These are phyloP conservation scores for Nelumbo lutea DNA, from an alignment of 164 flowering plant genomes.

Conservation along the genomic window DNA sequence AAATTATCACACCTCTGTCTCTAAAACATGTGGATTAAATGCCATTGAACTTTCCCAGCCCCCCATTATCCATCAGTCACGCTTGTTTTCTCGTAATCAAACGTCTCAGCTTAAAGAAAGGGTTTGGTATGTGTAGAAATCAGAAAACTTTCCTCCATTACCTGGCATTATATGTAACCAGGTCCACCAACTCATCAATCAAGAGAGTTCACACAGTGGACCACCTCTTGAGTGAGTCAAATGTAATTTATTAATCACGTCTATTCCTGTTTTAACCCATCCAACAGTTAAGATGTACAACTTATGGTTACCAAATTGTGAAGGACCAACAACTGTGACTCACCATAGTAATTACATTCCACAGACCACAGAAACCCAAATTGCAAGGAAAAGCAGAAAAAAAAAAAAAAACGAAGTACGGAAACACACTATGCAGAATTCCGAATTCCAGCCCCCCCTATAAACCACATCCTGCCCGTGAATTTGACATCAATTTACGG, in stretches of 20 bases:
- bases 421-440: too few species aligned
- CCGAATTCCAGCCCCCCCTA: too few species aligned
- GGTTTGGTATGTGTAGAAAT: background rate
- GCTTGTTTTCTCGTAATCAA: background rate
- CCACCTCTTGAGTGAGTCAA: conserved; percentile 22
- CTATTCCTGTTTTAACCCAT: background rate
- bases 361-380: background rate
- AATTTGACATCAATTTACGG: too few species aligned
- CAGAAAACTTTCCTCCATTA: background rate
- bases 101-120: background rate
- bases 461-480: too few species aligned
- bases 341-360: too few species aligned
- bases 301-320: background rate
- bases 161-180: conserved; percentile 14
- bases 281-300: background rate
- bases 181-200: conserved; percentile 19
- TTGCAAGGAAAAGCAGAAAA: background rate
- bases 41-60: background rate
- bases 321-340: too few species aligned
- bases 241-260: background rate
- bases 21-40: background rate
- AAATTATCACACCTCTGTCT: background rate
- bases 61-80: background rate
- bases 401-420: background rate
- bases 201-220: conserved; percentile 21